A percentile compares a stretch with the other conserved stretches of the same genome.
Conservation (phyloP, 306 rosid species). For the Arachis hypogaea region DNA sequence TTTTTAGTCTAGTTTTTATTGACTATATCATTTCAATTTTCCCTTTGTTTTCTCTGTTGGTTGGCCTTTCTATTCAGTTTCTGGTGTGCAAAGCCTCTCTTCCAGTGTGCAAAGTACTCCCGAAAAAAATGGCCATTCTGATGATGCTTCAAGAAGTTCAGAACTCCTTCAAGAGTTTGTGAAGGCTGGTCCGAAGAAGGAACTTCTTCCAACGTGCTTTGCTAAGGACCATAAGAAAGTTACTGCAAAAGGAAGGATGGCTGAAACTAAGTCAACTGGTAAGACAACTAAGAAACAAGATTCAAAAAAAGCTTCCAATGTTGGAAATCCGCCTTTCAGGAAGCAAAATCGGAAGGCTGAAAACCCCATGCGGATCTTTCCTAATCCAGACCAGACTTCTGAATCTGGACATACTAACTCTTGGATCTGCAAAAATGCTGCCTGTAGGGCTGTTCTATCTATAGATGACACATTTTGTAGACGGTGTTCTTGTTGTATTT, state of each 20-base stretch:
- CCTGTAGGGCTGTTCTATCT: constrained; percentile 87
- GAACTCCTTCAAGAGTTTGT: constrained; percentile 78
- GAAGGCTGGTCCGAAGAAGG: constrained; percentile 74
- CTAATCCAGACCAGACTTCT: constrained; percentile 64
- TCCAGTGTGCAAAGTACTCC: constrained; percentile 92
- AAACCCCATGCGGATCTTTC: constrained; percentile 64
- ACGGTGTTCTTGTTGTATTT: constrained; percentile 96
- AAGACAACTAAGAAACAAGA: constrained; percentile 83
- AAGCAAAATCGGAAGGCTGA: constrained; percentile 85
- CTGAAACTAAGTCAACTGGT: constrained; percentile 63
- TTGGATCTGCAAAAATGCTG: constrained; percentile 93
- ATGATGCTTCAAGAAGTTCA: constrained; percentile 84
- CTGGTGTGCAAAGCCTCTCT: constrained; percentile 85
- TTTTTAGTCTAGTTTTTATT: constrained; percentile 19
- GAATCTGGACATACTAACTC: constrained; percentile 68
- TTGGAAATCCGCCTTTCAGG: constrained; percentile 57
- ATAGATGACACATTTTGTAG: constrained; percentile 80
- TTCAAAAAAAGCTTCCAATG: constrained; percentile 59
- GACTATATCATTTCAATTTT: constrained; percentile 17
- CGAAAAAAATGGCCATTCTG: constrained; percentile 84
- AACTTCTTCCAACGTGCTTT: constrained; percentile 61
- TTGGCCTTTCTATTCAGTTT: constrained; percentile 58
- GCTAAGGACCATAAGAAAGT: constrained; percentile 64
- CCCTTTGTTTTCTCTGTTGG: constrained; percentile 38
- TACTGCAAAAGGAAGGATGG: constrained; percentile 57